Conservation (phyloP, 2,329 filamentous ascomycete genomes). For the Apiospora arundinis region DNA sequence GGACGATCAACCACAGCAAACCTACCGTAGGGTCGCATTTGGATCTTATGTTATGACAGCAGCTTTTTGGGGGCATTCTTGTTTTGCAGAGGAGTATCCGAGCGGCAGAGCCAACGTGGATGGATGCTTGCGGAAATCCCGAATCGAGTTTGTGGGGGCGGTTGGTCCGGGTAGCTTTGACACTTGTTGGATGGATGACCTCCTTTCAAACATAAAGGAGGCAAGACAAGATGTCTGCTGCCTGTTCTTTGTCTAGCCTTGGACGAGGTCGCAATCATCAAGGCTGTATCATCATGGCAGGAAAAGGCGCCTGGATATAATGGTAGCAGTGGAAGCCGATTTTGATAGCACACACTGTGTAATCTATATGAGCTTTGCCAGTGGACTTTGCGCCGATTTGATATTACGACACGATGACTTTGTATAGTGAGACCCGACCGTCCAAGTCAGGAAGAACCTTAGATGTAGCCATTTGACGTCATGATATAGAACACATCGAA, state of each 20-base stretch:
- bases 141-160: background rate
- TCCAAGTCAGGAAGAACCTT: constrained; percentile 6
- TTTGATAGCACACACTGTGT: background rate
- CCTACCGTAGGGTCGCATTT: background rate
- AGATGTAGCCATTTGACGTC: background rate
- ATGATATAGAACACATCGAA: background rate
- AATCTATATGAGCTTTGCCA: background rate
- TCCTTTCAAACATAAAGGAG: constrained; percentile 13
- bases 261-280: background rate
- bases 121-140: constrained; percentile 17
- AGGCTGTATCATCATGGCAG: background rate
- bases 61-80: background rate
- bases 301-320: background rate
- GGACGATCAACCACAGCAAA: background rate
- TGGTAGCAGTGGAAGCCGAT: background rate
- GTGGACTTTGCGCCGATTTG: background rate
- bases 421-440: constrained; percentile 11
- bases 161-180: constrained; percentile 7
- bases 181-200: constrained; percentile 2
- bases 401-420: constrained; percentile 9
- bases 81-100: background rate
- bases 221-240: constrained; percentile 1
- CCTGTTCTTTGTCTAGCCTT: background rate
- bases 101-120: background rate
- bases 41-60: background rate